Evolutionary conservation across 2,329 filamentous ascomycete species (phyloP).

Genomic region (Sphaceloma murrayae): DNA sequence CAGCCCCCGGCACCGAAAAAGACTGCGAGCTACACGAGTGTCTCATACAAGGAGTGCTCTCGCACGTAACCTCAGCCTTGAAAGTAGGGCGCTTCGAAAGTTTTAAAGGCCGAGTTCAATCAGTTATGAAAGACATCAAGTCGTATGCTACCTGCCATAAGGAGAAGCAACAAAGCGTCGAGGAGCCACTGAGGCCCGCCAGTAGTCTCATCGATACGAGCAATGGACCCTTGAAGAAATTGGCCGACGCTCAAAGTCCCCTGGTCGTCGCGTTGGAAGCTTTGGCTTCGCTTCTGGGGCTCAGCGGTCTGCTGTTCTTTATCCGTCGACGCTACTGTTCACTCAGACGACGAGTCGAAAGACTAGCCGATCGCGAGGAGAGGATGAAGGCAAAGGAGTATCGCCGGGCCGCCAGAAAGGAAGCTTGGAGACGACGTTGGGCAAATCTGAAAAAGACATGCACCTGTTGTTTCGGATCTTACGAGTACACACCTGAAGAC

Average conservation of each 20-base stretch:
- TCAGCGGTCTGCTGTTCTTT: slow-evolving; percentile 36
- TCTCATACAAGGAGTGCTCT: too few species aligned
- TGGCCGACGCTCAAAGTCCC: slow-evolving; percentile 21
- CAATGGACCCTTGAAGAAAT: neutral
- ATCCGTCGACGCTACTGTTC: slow-evolving; percentile 42
- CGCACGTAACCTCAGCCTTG: too few species aligned
- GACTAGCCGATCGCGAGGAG: slow-evolving; percentile 46
- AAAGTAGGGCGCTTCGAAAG: too few species aligned
- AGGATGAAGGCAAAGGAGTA: slow-evolving; percentile 44
- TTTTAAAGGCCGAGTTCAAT: too few species aligned
- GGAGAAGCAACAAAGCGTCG: neutral
- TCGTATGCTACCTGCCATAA: neutral
- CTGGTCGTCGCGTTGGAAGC: slow-evolving; percentile 35
- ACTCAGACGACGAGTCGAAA: slow-evolving; percentile 42
- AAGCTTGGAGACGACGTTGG: slow-evolving; percentile 45
- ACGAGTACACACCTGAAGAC: slow-evolving; percentile 31
- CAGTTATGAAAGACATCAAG: too few species aligned
- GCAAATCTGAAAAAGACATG: slow-evolving; percentile 25
- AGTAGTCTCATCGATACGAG: neutral
- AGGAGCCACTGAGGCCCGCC: neutral
- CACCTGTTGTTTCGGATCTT: slow-evolving; percentile 26
- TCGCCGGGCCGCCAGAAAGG: slow-evolving; percentile 41
- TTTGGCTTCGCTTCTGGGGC: slow-evolving; percentile 37
- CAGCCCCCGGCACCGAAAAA: too few species aligned
- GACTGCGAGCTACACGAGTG: too few species aligned